Base-by-base conservation (phyloP, 441 rosid genomes). In the Cnidoscolus chayamansa region DNA sequence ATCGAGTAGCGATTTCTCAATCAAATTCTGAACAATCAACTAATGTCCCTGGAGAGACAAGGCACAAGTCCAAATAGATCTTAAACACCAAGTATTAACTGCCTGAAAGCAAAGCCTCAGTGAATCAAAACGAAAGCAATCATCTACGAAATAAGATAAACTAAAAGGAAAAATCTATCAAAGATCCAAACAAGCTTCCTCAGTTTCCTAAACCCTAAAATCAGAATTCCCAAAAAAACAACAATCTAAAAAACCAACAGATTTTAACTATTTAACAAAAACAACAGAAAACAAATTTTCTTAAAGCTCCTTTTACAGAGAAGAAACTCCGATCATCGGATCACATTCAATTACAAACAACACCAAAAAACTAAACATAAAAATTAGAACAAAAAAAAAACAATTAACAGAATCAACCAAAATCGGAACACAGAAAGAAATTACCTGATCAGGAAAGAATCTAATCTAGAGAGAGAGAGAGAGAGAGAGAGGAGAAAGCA, bases 401-500 rank as follows among this genome's bases (percentile, higher is more conserved):
- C 1, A 25, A 25, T 25, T 25, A 65, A 16, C 70, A 47, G 7
- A 40, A 31, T 10, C 20, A 60, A 73, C 17, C n/a, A 5, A 67
- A 10, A 67, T n/a, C 19, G 4, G 50, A 43, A 58, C 30, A 60
- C 17, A 53, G 13, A 53, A 56, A 66, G 6, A 12, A 58, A 30
- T 72, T 69, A 75, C 79, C 79, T 58, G 48, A 45, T 32, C 20
- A 35, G 31, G 31, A 3, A 60, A 6, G 30, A 35, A 60, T 40
- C 40, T 59, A 59, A 11, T 59, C 31, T 1, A 37, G 47, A 54
- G 53, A 40, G 17, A 17, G 16, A 3, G 16, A 3, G 16, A 20
- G 9, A 5, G 1, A 1, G 8, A 35, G 54, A 67, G 25, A 51
- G 25, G 16, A 5, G 25, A 25, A 25, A 25, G 25, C 25, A 17